Evolutionary conservation across 1,284 basidiomycete genomes (phyloP).

Genomic region (Hemileia vastatrix): DNA sequence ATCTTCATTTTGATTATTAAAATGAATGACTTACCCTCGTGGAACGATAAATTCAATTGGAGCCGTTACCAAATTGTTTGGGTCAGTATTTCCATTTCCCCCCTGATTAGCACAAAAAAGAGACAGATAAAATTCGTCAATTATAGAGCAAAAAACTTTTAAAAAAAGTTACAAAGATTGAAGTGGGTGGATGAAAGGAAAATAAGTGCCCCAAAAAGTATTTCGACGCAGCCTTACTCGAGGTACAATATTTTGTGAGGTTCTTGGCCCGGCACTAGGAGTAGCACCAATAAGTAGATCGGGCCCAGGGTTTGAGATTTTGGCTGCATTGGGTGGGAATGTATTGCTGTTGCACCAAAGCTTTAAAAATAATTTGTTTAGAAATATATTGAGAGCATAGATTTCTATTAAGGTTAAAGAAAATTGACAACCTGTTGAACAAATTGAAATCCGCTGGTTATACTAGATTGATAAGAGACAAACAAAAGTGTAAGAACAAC

Average conservation of each 20-base stretch:
- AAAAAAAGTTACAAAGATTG: not conserved
- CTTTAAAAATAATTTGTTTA: not conserved
- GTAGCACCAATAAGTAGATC: slow-evolving; percentile 20
- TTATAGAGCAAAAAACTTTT: not conserved
- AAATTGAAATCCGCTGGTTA: slow-evolving; percentile 21
- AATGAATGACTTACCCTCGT: slow-evolving; percentile 10
- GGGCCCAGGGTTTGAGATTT: slow-evolving; percentile 13
- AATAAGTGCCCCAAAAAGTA: not conserved
- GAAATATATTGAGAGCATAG: not conserved
- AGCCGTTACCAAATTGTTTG: slow-evolving; percentile 15
- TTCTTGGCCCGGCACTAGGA: slow-evolving; percentile 2
- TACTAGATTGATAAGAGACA: slow-evolving; percentile 19
- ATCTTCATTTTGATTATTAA: no score
- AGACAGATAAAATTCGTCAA: not conserved
- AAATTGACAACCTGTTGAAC: slow-evolving; percentile 15
- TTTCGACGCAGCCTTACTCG: slow-evolving; percentile 3
- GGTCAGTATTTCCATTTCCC: slow-evolving; percentile 5
- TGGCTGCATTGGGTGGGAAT: slow-evolving; percentile 10
- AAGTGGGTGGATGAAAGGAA: no score
- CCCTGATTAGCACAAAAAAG: slow-evolving; percentile 4
- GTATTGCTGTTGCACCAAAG: slow-evolving; percentile 19
- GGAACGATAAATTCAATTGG: slow-evolving; percentile 7
- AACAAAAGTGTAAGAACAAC: no score
- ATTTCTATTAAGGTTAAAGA: not conserved
- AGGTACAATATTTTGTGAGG: slow-evolving; percentile 19